A percentile compares a stretch with the other conserved stretches of the same genome.
Conservation (phyloP, 192 early-diverging fungal species). For the Lobulomyces angularis region DNA sequence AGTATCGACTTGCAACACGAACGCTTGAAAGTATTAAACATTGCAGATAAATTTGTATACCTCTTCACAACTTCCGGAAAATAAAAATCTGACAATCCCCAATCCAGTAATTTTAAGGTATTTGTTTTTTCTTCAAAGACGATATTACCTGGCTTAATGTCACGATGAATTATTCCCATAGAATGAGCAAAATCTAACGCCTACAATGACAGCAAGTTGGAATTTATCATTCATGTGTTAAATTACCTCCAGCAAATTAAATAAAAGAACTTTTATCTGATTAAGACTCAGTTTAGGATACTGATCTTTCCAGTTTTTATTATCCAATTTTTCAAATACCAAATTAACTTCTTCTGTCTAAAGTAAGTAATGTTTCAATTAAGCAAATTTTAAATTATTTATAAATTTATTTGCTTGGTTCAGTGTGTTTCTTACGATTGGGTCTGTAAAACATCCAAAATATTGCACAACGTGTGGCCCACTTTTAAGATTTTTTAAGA, state of each 20-base stretch:
- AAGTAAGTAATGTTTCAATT: too few relatives aligned
- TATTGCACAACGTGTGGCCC: constrained; percentile 29
- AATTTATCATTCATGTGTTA: constrained; percentile 10
- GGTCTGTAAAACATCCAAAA: constrained; percentile 4
- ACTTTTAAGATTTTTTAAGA: constrained; percentile 19
- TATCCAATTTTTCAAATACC: constrained; percentile 12
- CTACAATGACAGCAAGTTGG: constrained; percentile 17
- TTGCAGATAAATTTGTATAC: too few relatives aligned
- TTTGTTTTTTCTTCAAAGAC: neutral
- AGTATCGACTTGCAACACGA: constrained; percentile 95
- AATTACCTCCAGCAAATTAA: constrained; percentile 14
- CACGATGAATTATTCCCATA: constrained; percentile 97
- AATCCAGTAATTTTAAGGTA: constrained; percentile 85
- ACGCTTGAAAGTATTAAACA: too few relatives aligned
- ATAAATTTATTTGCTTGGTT: too few relatives aligned
- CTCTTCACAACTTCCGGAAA: constrained; percentile 92
- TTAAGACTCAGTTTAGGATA: constrained; percentile 16
- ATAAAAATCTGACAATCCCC: constrained; percentile 99
- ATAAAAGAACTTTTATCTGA: constrained; percentile 16
- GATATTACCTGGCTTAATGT: constrained; percentile 84
- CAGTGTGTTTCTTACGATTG: too few relatives aligned
- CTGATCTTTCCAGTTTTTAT: constrained; percentile 20
- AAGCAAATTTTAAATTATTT: constrained; percentile 6
- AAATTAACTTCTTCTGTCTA: constrained; percentile 14
- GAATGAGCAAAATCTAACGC: constrained; percentile 97